A percentile compares a stretch with the other conserved stretches of the same genome.
phyloP scores from a whole-genome alignment of 2,329 filamentous ascomycete genomes.

The Elsinoe perseae region DNA sequence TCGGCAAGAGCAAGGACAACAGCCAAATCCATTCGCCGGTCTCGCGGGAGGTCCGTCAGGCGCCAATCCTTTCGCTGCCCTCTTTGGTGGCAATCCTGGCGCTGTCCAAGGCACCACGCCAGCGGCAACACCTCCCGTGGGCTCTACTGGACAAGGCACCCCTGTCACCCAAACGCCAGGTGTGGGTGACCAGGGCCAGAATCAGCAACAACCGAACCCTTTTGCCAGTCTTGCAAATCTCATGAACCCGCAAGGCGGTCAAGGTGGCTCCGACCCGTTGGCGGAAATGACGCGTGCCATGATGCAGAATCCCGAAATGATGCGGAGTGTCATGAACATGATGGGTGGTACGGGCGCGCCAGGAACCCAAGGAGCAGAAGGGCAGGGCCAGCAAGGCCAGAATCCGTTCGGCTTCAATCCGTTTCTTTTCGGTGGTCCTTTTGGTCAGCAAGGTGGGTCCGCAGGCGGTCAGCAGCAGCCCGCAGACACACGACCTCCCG shows the following conservation, averaged over 20 bases:
- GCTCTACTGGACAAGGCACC: constrained; percentile 28
- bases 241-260: constrained; percentile 21
- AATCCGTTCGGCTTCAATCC: constrained; percentile 42
- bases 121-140: constrained; percentile 25
- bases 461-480: constrained; percentile 34
- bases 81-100: constrained; percentile 41
- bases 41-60: constrained; percentile 31
- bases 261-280: constrained; percentile 41
- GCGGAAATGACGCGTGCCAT: constrained; percentile 38
- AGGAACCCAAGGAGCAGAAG: constrained; percentile 25
- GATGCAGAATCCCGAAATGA: constrained; percentile 52
- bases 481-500: constrained; percentile 76
- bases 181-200: constrained; percentile 20
- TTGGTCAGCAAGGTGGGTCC: constrained; percentile 28
- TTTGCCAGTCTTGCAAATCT: constrained; percentile 57
- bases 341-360: constrained; percentile 44
- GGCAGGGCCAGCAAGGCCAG: constrained; percentile 25
- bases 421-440: constrained; percentile 31
- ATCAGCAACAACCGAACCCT: constrained; percentile 49
- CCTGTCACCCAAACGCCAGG: constrained; percentile 24
- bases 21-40: constrained; percentile 42
- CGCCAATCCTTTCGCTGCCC: constrained; percentile 54
- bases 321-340: constrained; percentile 47
- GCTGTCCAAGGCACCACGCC: constrained; percentile 30
- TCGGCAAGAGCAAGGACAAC: constrained; percentile 30